Base-by-base conservation (phyloP, 2,329 filamentous ascomycete genomes). In the Hypoxylon sp. region DNA sequence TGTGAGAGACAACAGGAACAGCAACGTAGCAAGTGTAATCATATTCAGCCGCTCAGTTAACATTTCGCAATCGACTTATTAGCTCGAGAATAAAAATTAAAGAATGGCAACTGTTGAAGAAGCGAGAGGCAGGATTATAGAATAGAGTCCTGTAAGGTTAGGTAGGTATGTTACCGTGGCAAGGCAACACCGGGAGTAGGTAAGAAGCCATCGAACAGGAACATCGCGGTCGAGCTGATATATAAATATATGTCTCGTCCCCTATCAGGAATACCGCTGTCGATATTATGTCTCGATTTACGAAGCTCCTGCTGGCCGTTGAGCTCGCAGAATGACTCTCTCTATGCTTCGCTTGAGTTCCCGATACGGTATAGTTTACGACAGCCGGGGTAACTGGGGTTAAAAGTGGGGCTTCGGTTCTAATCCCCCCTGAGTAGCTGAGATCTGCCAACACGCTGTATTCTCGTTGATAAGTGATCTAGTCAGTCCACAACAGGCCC, bases 341-440 rank as follows among this genome's bases (percentile, higher is more conserved):
- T 38, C 34, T 21, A 53, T 23, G n/a, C 17, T 41, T n/a, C 9
- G 38, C 17, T 11, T n/a, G 14, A 19, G 25, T 9, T 45, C 52
- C 52, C 14, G 11, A 56, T 45, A 13, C 7, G 52, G 52, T 43
- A 56, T 56, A 56, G 52, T 56, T 56, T 56, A 56, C 52, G 52
- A 56, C 7, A 23, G 17, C 32, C 30, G 17, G 28, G 7, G 34
- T 11, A n/a, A 41, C 32, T 17, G 30, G 48, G 7, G 34, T 11
- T 28, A 6, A 52, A n/a, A 52, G n/a, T 13, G 21, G 49, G 49
- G 30, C 5, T 5, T 10, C 10, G 11, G 28, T 21, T 9, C 19
- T 51, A 7, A 17, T 14, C 23, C 10, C 49, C 30, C 49, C 32
- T 52, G 19, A 53, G 13, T 38, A 38, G 2, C 21, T 43, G 17